phyloP scores from a whole-genome alignment of 2,329 filamentous ascomycete genomes.

The Hirsutella thompsonii region DNA sequence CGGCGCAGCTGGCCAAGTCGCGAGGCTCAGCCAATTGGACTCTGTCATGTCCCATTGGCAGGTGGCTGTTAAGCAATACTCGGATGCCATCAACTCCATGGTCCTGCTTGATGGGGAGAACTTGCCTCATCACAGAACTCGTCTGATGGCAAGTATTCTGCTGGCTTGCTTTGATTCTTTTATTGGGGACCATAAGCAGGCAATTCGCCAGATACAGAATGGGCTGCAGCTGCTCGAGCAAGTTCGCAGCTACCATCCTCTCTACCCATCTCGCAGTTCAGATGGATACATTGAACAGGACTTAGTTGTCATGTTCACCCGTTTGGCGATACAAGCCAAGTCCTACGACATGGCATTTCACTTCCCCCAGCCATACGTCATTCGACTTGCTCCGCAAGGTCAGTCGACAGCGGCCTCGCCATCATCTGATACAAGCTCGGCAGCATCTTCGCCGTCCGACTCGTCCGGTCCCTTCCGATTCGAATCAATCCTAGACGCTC shows the following conservation, averaged over 20 bases:
- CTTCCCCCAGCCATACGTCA: conserved; percentile 48
- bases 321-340: conserved; percentile 51
- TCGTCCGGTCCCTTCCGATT: conserved; percentile 24
- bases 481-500: conserved; percentile 37
- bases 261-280: conserved; percentile 2
- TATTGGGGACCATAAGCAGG: conserved; percentile 48
- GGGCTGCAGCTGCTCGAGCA: conserved; percentile 42
- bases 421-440: conserved; percentile 3
- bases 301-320: conserved; percentile 49
- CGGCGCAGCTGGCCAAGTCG: conserved; percentile 18
- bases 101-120: conserved; percentile 29
- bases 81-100: conserved; percentile 39
- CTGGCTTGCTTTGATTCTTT: conserved; percentile 59
- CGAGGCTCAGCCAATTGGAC: conserved; percentile 14
- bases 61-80: conserved; percentile 47
- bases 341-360: conserved; percentile 58
- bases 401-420: conserved; percentile 18
- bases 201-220: conserved; percentile 47
- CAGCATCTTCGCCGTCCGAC: conserved; percentile 8
- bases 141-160: conserved; percentile 52
- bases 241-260: conserved; percentile 17
- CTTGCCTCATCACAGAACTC: conserved; percentile 33
- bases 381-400: conserved; percentile 26
- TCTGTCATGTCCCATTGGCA: conserved; percentile 39
- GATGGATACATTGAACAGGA: conserved; percentile 43